A percentile compares a stretch with the other conserved stretches of the same genome.
Evolutionary conservation across 2,329 filamentous ascomycete genomes (phyloP).

Genomic region (Cladosporium sp.): DNA sequence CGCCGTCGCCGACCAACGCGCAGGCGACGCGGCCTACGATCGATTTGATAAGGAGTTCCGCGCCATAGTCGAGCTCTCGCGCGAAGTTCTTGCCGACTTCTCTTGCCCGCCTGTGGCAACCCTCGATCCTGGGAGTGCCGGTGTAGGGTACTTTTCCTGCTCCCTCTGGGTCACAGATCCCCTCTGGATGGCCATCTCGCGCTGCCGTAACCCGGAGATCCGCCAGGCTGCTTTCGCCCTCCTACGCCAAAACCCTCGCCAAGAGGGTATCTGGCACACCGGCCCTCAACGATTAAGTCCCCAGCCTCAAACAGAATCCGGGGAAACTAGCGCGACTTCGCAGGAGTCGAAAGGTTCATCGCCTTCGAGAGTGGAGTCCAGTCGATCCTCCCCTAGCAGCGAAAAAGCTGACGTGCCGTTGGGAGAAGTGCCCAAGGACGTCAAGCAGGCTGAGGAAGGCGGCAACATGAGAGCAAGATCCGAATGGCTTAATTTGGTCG

Average conservation of each 20-base stretch:
- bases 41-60: constrained; percentile 28
- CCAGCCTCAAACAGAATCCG: not conserved
- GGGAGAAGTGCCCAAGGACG: constrained; percentile 7
- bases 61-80: constrained; percentile 28
- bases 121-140: constrained; percentile 22
- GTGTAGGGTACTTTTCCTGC: constrained; percentile 27
- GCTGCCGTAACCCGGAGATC: constrained; percentile 27
- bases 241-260: constrained; percentile 27
- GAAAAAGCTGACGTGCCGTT: not conserved
- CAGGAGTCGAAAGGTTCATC: not conserved
- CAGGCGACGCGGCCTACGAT: constrained; percentile 26
- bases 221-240: constrained; percentile 29
- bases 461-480: constrained; percentile 10
- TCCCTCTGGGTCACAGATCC: constrained; percentile 31
- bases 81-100: constrained; percentile 28
- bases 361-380: not conserved
- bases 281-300: constrained; percentile 24
- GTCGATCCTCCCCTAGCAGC: not conserved
- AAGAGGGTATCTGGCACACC: constrained; percentile 31
- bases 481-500: constrained; percentile 8
- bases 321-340: not conserved
- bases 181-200: constrained; percentile 29
- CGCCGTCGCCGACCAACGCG: constrained; percentile 27
- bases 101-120: constrained; percentile 28
- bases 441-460: not conserved